Conservation (phyloP, 805 yeast genomes). For the Metschnikowia gelsemii region DNA sequence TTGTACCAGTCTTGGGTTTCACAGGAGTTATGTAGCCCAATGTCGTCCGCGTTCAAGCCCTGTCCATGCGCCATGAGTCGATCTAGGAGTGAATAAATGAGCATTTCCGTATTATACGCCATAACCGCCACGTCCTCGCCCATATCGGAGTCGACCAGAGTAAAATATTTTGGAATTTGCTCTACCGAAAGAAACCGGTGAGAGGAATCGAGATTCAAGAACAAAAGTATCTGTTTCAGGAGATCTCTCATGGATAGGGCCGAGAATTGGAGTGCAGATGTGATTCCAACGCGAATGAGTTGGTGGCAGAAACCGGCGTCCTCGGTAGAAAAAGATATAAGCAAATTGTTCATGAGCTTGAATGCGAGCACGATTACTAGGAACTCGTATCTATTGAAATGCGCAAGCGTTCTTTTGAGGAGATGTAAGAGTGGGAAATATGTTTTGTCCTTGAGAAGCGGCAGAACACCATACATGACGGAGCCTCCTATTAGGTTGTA, state of each 20-base stretch:
- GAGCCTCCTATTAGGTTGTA: constrained; percentile 26
- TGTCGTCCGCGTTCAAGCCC: constrained; percentile 17
- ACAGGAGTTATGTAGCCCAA: constrained; percentile 10
- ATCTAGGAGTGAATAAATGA: constrained; percentile 25
- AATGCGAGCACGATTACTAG: constrained; percentile 28
- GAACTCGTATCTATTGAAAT: constrained; percentile 26
- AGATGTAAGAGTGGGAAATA: constrained; percentile 24
- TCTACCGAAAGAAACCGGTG: constrained; percentile 37
- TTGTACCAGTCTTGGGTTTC: constrained; percentile 25
- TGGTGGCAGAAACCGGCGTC: constrained; percentile 38
- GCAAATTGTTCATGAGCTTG: constrained; percentile 45
- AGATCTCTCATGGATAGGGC: constrained; percentile 43
- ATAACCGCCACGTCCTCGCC: constrained; percentile 7
- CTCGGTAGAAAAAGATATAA: constrained; percentile 42
- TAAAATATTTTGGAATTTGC: constrained; percentile 26
- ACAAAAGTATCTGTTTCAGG: constrained; percentile 37
- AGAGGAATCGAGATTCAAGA: constrained; percentile 42
- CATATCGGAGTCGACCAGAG: constrained; percentile 17
- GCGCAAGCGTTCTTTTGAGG: constrained; percentile 18
- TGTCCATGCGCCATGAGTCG: constrained; percentile 16
- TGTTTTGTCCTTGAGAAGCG: constrained; percentile 16
- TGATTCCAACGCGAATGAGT: constrained; percentile 41
- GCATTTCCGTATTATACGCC: constrained; percentile 23
- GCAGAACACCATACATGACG: constrained; percentile 18
- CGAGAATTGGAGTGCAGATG: constrained; percentile 33